phyloP scores from a whole-genome alignment of 352 stramenopile genomes.

The Phytophthora sp. region DNA sequence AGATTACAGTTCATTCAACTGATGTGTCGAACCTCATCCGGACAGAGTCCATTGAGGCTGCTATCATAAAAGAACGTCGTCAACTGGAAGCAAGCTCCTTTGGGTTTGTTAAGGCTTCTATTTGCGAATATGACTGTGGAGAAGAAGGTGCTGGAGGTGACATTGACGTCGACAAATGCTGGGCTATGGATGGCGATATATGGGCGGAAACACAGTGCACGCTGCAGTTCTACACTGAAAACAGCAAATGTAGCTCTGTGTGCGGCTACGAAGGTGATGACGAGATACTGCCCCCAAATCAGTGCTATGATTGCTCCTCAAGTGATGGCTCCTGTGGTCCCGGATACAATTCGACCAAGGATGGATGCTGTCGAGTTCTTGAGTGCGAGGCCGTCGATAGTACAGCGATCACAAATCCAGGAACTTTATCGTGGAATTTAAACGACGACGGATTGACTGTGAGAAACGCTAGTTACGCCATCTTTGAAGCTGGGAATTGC shows the following conservation, averaged over 20 bases:
- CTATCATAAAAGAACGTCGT: background rate
- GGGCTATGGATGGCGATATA: constrained; percentile 11
- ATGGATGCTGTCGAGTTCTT: constrained; percentile 30
- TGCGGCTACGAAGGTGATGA: constrained; percentile 25
- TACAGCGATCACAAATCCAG: background rate
- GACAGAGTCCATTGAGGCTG: constrained; percentile 8
- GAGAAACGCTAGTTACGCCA: constrained; percentile 26
- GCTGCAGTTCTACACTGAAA: constrained; percentile 33
- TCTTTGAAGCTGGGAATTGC: constrained; percentile 31
- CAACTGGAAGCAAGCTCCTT: constrained; percentile 24
- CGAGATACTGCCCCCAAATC: constrained; percentile 15
- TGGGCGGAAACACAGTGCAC: constrained; percentile 27
- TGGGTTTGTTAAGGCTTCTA: constrained; percentile 26
- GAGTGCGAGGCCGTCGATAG: constrained; percentile 16
- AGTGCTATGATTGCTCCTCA: constrained; percentile 33
- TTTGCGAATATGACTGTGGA: constrained; percentile 28
- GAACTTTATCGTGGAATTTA: constrained; percentile 30
- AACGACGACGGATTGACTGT: constrained; percentile 21
- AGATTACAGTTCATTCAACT: constrained; percentile 29
- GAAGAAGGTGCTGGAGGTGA: constrained; percentile 1
- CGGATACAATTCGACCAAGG: constrained; percentile 21
- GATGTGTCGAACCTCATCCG: constrained; percentile 27
- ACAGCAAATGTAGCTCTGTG: constrained; percentile 20
- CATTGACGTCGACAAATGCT: constrained; percentile 37
- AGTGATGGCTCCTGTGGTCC: constrained; percentile 16